A percentile compares a stretch with the other conserved stretches of the same genome.
Evolutionary conservation across 2,329 filamentous ascomycete species (phyloP).

Genomic region (Xylariaceae sp.): DNA sequence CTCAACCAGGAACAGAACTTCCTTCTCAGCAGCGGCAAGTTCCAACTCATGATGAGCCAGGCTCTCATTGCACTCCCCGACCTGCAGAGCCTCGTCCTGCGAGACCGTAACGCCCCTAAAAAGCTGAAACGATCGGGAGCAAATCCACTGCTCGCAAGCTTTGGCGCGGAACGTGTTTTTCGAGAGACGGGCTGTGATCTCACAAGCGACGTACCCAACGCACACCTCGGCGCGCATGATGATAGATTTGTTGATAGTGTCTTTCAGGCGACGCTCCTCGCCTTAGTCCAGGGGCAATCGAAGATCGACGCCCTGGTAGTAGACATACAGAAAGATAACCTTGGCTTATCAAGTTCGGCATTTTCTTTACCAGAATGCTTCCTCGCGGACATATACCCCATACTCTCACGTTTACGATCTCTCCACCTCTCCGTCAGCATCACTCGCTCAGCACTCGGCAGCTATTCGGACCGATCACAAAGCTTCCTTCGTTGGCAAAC

Average conservation of each 20-base stretch:
- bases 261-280: constrained; percentile 20
- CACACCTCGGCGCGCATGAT: constrained; percentile 17
- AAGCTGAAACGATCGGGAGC: constrained; percentile 8
- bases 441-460: constrained; percentile 16
- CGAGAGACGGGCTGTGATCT: constrained; percentile 21
- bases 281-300: constrained; percentile 13
- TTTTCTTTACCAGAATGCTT: constrained; percentile 19
- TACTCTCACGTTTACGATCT: constrained; percentile 13
- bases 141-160: constrained; percentile 14
- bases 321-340: constrained; percentile 14
- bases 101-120: constrained; percentile 12
- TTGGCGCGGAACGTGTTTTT: constrained; percentile 15
- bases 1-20: constrained; percentile 22
- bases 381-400: constrained; percentile 9
- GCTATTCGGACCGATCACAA: constrained; percentile 15
- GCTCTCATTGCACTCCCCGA: constrained; percentile 17
- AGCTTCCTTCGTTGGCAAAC: constrained; percentile 22
- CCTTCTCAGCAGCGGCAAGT: constrained; percentile 19
- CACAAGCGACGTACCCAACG: background rate
- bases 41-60: constrained; percentile 20
- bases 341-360: constrained; percentile 23
- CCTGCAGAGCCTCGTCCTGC: constrained; percentile 18
- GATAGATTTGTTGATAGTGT: constrained; percentile 22
- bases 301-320: constrained; percentile 15
- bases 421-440: constrained; percentile 23